Base-by-base conservation (phyloP, 768 basidiomycete genomes). In the Calocera viscosa region DNA sequence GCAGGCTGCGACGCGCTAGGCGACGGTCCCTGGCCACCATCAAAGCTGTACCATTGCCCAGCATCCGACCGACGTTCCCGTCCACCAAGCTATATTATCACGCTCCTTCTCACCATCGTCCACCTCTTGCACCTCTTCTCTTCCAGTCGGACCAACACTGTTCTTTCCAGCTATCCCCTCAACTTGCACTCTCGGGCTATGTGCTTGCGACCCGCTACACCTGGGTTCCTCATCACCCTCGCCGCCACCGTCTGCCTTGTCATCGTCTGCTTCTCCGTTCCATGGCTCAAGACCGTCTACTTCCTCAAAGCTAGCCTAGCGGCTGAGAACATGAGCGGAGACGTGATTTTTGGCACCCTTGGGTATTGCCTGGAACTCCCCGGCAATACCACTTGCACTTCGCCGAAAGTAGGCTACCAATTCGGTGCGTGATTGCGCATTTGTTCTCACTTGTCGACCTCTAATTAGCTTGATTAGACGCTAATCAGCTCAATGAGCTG, bases 211-310 rank as follows among this genome's bases (percentile, higher is more conserved):
- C 90, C 90, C 67, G 94, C 93, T 8, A 95, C 91, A 0, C 92
- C 94, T 35, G 94, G 93, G 43, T 92, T 94, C 73, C 43, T 95
- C 64, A 80, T 91, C 69, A 93, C 90, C 22, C 82, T 91, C 65
- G 74, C 80, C n/a, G 91, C 93, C 0, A 86, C 92, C 7, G 76
- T 82, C 67, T 80, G 95, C 49, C 84, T 98, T 67, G 88, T 88
- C 17, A 76, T 95, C 49, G 94, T 94, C 26, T 87, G 89, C 43
- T 95, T 98, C 78, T 90, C 87, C 66, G 91, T 93, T 10, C 96
- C 95, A 0, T 84, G 86, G 73, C 80, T 96, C 81, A 95, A 91
- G 76, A 86, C 88, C 1, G 78, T 97, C 47, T 94, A 83, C 79
- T 95, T 98, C 77, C 86, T 97, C 73, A 64, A 88, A 74, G 92